phyloP scores from a whole-genome alignment of 208 protist genomes.

The Porcisia deanei region DNA sequence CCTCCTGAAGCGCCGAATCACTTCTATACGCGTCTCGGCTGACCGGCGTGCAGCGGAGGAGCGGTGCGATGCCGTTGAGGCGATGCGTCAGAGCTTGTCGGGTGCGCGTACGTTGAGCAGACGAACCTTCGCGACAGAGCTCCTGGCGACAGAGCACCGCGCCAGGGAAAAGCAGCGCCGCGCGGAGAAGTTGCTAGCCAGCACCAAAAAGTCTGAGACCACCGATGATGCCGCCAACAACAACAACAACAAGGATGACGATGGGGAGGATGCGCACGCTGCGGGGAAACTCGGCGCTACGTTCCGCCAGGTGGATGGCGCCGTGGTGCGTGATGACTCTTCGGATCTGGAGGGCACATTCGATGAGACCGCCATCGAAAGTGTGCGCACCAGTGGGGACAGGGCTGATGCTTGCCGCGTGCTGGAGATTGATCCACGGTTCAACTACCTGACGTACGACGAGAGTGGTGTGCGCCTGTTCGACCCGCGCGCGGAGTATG shows the following conservation, averaged over 20 bases:
- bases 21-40: slow-evolving; percentile 11
- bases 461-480: slow-evolving; percentile 35
- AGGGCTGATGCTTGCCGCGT: neutral
- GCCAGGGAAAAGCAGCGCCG: neutral
- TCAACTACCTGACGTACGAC: slow-evolving; percentile 26
- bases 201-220: neutral
- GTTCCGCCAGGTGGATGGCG: slow-evolving; percentile 23
- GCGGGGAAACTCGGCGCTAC: slow-evolving; percentile 11
- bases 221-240: neutral
- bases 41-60: slow-evolving; percentile 33
- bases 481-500: slow-evolving; percentile 60
- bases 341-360: slow-evolving; percentile 5
- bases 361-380: neutral
- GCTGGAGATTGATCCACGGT: slow-evolving; percentile 5
- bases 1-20: slow-evolving; percentile 37
- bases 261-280: slow-evolving; percentile 4
- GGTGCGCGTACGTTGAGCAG: slow-evolving; percentile 20
- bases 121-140: slow-evolving; percentile 12
- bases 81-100: slow-evolving; percentile 31
- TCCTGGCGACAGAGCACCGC: slow-evolving; percentile 14
- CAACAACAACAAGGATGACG: neutral
- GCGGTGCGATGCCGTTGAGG: slow-evolving; percentile 31
- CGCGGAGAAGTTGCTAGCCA: neutral
- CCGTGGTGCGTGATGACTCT: slow-evolving; percentile 22
- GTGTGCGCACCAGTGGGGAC: neutral